These are phyloP conservation scores for Phoenix roebelenii DNA, from an alignment of 176 grass and related monocot genomes.

Conservation along the genomic window DNA sequence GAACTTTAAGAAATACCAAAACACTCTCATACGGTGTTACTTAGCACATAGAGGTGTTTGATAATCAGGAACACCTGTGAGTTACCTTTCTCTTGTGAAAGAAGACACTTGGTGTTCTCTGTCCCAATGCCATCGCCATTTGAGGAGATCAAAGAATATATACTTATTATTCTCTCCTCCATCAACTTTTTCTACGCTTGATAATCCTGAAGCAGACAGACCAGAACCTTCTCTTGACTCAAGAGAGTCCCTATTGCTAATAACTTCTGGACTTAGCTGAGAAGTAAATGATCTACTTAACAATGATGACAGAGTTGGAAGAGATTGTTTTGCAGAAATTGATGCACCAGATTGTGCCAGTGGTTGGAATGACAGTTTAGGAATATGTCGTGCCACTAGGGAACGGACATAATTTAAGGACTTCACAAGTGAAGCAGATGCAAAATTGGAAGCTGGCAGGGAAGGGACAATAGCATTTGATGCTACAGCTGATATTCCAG, in stretches of 20 bases:
- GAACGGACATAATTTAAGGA: constrained; percentile 95
- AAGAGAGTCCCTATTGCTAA: constrained; percentile 46
- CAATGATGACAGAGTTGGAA: constrained; percentile 60
- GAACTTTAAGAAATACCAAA: no score
- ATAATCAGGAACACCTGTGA: not conserved
- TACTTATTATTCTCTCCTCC: constrained; percentile 58
- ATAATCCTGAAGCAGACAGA: constrained; percentile 41
- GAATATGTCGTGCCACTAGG: constrained; percentile 80
- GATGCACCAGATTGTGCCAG: constrained; percentile 26
- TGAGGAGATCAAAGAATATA: constrained; percentile 75
- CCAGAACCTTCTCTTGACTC: constrained; percentile 50
- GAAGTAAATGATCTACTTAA: constrained; percentile 60
- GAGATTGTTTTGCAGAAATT: constrained; percentile 50
- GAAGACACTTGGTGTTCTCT: constrained; percentile 35
- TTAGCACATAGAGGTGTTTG: not conserved
- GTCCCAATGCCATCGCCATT: constrained; percentile 80
- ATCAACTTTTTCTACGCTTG: constrained; percentile 43
- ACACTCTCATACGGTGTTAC: no score
- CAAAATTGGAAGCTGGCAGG: constrained; percentile 52
- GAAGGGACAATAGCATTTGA: constrained; percentile 41
- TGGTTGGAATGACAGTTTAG: constrained; percentile 84
- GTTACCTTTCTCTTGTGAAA: constrained; percentile 58
- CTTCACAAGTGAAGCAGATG: constrained; percentile 78
- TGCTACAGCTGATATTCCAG: constrained; percentile 29
- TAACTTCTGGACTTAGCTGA: constrained; percentile 58